Evolutionary conservation across 129 eudicot genomes (phyloP), one percentile per base, ranked within the genome.

Genomic region (Lactuca sativa): DNA sequence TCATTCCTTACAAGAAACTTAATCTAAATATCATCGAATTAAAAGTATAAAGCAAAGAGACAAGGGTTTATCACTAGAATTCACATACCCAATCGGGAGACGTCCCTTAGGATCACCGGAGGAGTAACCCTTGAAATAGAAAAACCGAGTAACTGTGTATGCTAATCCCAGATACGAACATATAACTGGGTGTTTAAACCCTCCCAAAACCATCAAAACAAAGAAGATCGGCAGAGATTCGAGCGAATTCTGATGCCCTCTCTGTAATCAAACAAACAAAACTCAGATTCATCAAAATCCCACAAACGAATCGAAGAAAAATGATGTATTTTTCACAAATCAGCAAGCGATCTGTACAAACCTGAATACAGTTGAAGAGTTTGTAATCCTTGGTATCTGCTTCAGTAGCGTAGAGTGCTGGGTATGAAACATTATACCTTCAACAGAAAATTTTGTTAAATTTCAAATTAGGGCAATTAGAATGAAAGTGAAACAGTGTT

Each of bases 181-280:
- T 48, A 89, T 72, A 1, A 81, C 4, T 9, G 95, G 98, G 59
- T 92, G 88, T 69, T 60, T 79, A 72, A 92, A 70, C 57, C 98
- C 98, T 54, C 86, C 98, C 66, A 92, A 21, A 13, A 78, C 65
- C 92, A 80, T 74, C 83, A 92, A 53, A 62, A 74, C 64, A 71
- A 86, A 85, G 73, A 84, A 85, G 40, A 86, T 56, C 4, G 95
- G 87, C 92, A 92, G 71, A 64, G 52, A 5, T 78, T 92, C 98
- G 44, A 92, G 65, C 4, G 98, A 84, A 70, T 92, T 92, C 82
- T 92, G 98, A 77, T 92, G 98, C 70, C 98, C 98, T 80, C 98
- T 92, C 98, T 92, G 88, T 89, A 78, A 66, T 48, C 68, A 83
- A 52, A 40, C 67, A 57, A 74, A 74, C 63, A 48, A 56, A 40